phyloP scores from a whole-genome alignment of 305 asterid genomes.

The Fraxinus sp. region DNA sequence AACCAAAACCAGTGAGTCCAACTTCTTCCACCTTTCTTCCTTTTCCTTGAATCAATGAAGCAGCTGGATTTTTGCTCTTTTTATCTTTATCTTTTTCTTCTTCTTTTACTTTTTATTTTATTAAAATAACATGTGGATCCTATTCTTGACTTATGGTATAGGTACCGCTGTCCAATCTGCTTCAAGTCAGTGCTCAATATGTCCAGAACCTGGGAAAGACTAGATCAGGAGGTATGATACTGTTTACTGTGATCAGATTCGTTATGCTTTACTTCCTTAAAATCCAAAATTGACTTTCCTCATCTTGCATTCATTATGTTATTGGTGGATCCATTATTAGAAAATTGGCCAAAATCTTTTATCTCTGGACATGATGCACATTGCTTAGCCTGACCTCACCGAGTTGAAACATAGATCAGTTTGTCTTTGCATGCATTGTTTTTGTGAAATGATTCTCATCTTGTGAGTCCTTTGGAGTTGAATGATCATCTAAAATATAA shows the following conservation, averaged over 20 bases:
- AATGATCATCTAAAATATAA: not conserved
- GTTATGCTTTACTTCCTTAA: slow-evolving; percentile 3
- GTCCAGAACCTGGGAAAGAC: slow-evolving; percentile 65
- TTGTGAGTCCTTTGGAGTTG: not conserved
- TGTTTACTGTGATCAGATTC: slow-evolving; percentile 1
- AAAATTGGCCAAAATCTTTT: not conserved
- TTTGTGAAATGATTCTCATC: not conserved
- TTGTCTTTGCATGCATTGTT: slow-evolving; percentile 6
- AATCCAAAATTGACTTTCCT: not conserved
- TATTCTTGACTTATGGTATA: slow-evolving; percentile 27
- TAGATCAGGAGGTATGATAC: slow-evolving; percentile 69
- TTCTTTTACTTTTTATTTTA: not conserved
- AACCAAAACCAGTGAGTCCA: slow-evolving; percentile 59
- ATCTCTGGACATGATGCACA: not conserved
- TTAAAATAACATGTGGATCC: not conserved
- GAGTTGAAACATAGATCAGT: not conserved
- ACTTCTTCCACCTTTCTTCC: slow-evolving; percentile 11
- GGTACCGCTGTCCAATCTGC: slow-evolving; percentile 93
- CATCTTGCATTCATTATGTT: not conserved
- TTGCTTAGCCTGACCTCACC: slow-evolving; percentile 9
- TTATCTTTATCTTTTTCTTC: not conserved
- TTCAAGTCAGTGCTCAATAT: slow-evolving; percentile 65
- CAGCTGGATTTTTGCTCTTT: not conserved
- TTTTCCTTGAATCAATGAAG: slow-evolving; percentile 1
- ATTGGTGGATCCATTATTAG: not conserved